Evolutionary conservation across 192 early-diverging fungal species (phyloP).

Genomic region (Podila minutissima): DNA sequence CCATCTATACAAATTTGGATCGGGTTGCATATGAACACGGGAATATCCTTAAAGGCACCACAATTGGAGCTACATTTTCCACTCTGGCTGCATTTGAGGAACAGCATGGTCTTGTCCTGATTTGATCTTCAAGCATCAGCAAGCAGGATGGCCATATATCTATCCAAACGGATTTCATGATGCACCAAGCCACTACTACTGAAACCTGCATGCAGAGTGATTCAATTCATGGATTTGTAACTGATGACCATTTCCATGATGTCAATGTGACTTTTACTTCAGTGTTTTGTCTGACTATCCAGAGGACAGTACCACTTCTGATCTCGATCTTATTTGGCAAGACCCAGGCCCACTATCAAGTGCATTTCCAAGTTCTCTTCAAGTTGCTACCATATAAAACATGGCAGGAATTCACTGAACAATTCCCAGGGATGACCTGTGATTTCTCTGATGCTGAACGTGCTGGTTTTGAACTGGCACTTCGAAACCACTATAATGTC

Average conservation of each 20-base stretch:
- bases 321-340: slow-evolving; percentile 21
- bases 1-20: neutral
- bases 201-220: slow-evolving; percentile 17
- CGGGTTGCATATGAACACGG: neutral
- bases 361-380: slow-evolving; percentile 14
- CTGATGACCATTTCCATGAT: neutral
- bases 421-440: slow-evolving; percentile 21
- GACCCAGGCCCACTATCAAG: slow-evolving; percentile 2
- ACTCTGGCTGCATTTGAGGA: neutral
- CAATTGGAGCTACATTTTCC: slow-evolving; percentile 5
- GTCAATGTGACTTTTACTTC: slow-evolving; percentile 21
- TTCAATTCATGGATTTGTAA: slow-evolving; percentile 9
- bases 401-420: slow-evolving; percentile 3
- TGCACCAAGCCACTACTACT: neutral
- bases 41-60: neutral
- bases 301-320: slow-evolving; percentile 13
- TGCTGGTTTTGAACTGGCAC: slow-evolving; percentile 12
- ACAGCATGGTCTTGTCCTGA: neutral
- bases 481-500: slow-evolving; percentile 2
- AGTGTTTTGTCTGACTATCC: slow-evolving; percentile 1
- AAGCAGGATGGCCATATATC: slow-evolving; percentile 6
- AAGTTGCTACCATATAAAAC: slow-evolving; percentile 3
- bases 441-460: slow-evolving; percentile 30
- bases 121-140: neutral
- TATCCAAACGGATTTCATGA: slow-evolving; percentile 14